These are phyloP conservation scores for Sphaceloma murrayae DNA, from an alignment of 2,329 filamentous ascomycete genomes.

Conservation along the genomic window DNA sequence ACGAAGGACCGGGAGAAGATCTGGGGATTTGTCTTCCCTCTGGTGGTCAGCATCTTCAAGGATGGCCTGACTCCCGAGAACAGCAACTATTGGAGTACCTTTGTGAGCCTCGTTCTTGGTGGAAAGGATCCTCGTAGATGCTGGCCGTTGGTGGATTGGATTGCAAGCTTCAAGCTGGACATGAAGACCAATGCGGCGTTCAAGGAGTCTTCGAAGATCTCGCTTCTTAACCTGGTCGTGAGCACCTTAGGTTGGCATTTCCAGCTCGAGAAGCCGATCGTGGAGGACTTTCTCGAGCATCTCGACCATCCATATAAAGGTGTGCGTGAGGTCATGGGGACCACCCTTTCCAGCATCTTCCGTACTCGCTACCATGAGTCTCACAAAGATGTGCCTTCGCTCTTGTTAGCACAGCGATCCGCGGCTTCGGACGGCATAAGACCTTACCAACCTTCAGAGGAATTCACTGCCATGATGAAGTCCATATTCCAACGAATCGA, in stretches of 20 bases:
- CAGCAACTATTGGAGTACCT: conserved; percentile 86
- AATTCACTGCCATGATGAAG: conserved; percentile 62
- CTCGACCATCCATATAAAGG: conserved; percentile 97
- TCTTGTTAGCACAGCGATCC: conserved; percentile 69
- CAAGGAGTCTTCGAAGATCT: conserved; percentile 95
- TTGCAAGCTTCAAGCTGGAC: conserved; percentile 80
- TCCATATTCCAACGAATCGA: conserved; percentile 73
- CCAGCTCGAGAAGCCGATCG: conserved; percentile 75
- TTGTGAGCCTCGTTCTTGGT: conserved; percentile 79
- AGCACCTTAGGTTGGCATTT: conserved; percentile 94
- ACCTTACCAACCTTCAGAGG: conserved; percentile 68
- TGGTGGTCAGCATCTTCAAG: conserved; percentile 75
- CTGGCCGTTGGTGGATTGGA: conserved; percentile 73
- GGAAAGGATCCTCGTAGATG: conserved; percentile 80
- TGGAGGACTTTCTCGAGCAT: conserved; percentile 80
- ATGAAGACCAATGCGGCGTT: conserved; percentile 95
- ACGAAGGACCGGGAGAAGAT: conserved; percentile 62
- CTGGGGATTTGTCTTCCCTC: conserved; percentile 85
- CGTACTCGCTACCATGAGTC: conserved; percentile 91
- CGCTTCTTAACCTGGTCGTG: conserved; percentile 79
- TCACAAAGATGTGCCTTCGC: conserved; percentile 64
- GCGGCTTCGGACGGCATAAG: conserved; percentile 74
- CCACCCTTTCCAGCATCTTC: conserved; percentile 79
- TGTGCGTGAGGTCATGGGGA: conserved; percentile 87
- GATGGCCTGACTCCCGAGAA: conserved; percentile 93